Evolutionary conservation across 2,329 filamentous ascomycete genomes (phyloP), one percentile per base, ranked within the genome.

Genomic region (Eutypa lata): DNA sequence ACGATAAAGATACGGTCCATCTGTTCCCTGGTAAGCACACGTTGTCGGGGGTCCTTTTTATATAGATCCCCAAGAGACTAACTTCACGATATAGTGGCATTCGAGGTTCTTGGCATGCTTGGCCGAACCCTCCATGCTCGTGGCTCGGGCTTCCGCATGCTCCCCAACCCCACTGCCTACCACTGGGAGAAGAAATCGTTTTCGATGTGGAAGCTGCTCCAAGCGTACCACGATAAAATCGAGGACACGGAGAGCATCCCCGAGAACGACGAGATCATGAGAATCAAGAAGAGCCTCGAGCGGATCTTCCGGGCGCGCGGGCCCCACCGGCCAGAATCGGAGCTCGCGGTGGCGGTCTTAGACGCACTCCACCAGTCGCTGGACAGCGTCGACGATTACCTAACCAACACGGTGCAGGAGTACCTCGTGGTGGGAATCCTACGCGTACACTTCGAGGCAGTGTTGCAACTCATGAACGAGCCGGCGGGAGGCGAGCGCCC

Each of bases 71-170:
- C 7, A 28, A 16, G 21, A 2, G n/a, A n/a, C 42, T 45, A 45
- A 45, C 42, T 6, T 16, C 35, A 28, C 13, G 14, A 7, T 7
- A 19, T 54, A 82, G 80, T 84, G 1, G 74, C 78, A 0, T 84
- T 84, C 48, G 81, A 84, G 59, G 72, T 84, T 0, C 63, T 82
- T 2, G 81, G 80, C n/a, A 84, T 84, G 81, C 65, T 84, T 1
- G 73, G 75, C 44, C 72, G 73, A 24, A 74, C 73, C 0, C 69
- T 82, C 21, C 77, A 81, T 49, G 76, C 82, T 21, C 68, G 70
- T 6, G 66, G 76, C 45, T 81, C 71, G 47, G 72, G 70, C 52
- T 84, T 79, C 55, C 78, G 78, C 2, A 76, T 77, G 63, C 70
- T 84, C 1, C 81, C 81, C 0, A 84, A 84, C 55, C 81, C 81